Conservation (phyloP, 768 basidiomycete species). For the Amanita inopinata region DNA sequence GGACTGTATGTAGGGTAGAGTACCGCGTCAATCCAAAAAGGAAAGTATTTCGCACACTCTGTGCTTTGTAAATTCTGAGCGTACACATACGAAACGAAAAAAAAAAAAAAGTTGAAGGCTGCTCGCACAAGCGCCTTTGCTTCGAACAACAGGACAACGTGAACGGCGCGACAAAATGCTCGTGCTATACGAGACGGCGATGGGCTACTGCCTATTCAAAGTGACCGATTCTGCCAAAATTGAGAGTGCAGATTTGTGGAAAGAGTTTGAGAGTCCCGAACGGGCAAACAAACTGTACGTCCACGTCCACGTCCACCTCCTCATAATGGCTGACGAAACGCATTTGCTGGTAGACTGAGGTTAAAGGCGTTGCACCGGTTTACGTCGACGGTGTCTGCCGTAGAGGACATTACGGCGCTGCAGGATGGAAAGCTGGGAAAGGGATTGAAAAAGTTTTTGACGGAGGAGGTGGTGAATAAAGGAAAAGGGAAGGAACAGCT, state of each 20-base stretch:
- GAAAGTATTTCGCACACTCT: conserved; percentile 5
- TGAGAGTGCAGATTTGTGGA: conserved; percentile 76
- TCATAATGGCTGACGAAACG: too few relatives aligned
- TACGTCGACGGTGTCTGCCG: conserved; percentile 90
- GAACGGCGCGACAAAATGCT: conserved; percentile 51
- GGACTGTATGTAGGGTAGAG: neutral
- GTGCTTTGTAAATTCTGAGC: too few relatives aligned
- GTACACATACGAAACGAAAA: too few relatives aligned
- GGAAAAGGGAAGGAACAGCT: conserved; percentile 81
- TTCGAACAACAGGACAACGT: neutral
- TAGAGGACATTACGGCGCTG: conserved; percentile 91
- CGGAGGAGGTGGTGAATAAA: conserved; percentile 78
- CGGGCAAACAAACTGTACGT: conserved; percentile 86
- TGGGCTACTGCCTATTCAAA: conserved; percentile 98
- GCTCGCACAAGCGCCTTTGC: too few relatives aligned
- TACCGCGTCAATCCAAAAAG: neutral
- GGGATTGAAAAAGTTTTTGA: conserved; percentile 87
- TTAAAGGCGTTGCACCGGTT: conserved; percentile 94
- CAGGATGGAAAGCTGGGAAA: conserved; percentile 92
- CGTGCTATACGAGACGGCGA: conserved; percentile 91
- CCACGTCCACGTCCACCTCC: neutral
- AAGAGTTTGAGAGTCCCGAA: conserved; percentile 91
- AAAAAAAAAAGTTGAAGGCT: too few relatives aligned
- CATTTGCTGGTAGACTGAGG: conserved; percentile 58
- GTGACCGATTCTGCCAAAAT: conserved; percentile 83